phyloP scores from a whole-genome alignment of 2,329 filamentous ascomycete species.

The Emericellopsis atlantica region DNA sequence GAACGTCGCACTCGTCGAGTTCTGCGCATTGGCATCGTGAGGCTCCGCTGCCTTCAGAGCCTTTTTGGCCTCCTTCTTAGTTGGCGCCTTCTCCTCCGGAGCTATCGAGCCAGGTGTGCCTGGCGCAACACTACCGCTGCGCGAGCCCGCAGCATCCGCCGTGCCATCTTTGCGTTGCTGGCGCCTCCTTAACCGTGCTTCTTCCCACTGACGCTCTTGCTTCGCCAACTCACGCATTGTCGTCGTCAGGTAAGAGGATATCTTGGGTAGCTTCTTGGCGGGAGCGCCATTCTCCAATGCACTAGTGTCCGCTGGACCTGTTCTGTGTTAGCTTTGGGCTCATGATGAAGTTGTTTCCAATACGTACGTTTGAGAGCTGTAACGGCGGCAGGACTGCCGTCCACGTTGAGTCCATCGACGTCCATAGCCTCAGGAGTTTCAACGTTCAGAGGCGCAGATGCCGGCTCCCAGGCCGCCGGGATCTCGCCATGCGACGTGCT shows the following conservation, averaged over 20 bases:
- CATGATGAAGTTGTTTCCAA: neutral
- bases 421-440: constrained; percentile 19
- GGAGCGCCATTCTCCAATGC: constrained; percentile 24
- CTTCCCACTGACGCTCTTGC: constrained; percentile 60
- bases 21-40: constrained; percentile 69
- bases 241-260: constrained; percentile 35
- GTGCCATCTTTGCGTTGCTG: constrained; percentile 48
- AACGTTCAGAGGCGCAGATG: constrained; percentile 44
- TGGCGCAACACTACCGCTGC: constrained; percentile 43
- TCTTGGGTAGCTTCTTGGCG: constrained; percentile 32
- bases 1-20: constrained; percentile 69
- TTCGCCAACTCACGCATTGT: constrained; percentile 50
- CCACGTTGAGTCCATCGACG: constrained; percentile 15
- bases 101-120: constrained; percentile 50
- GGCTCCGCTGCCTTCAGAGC: constrained; percentile 69
- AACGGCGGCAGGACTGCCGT: constrained; percentile 23
- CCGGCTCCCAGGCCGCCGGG: constrained; percentile 61
- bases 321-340: constrained; percentile 7
- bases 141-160: constrained; percentile 33
- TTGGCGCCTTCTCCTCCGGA: constrained; percentile 58
- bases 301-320: constrained; percentile 26
- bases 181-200: constrained; percentile 55
- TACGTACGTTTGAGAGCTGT: constrained; percentile 49
- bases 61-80: constrained; percentile 77
- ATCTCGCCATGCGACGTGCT: constrained; percentile 69